Conservation (phyloP, 495 filamentous ascomycete species). For the Oidiodendron maius region DNA sequence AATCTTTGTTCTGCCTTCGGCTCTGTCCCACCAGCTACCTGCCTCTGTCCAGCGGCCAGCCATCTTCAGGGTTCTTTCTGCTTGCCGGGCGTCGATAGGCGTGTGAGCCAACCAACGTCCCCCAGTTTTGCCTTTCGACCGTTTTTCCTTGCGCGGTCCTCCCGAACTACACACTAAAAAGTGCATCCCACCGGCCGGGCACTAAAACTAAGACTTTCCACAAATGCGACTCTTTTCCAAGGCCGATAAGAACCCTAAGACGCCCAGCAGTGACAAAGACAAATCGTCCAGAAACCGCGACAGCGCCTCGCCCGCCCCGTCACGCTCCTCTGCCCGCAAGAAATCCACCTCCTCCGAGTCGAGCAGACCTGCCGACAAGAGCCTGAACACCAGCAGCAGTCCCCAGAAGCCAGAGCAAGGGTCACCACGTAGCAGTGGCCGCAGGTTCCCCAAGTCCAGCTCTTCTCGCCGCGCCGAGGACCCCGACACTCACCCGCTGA, state of each 20-base stretch:
- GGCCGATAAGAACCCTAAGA: slow-evolving; percentile 46
- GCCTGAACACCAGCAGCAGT: too few relatives aligned
- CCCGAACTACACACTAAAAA: too few relatives aligned
- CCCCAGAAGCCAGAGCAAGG: slow-evolving; percentile 13
- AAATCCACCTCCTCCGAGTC: slow-evolving; percentile 7
- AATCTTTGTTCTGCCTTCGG: too few relatives aligned
- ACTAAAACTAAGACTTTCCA: slow-evolving; percentile 4
- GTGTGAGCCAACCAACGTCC: slow-evolving; percentile 14
- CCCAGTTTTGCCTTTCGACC: too few relatives aligned
- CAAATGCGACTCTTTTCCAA: slow-evolving; percentile 52
- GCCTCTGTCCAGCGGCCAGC: too few relatives aligned
- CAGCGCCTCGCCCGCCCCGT: background rate
- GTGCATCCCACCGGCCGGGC: background rate
- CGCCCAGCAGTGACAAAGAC: slow-evolving; percentile 36
- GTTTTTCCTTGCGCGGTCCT: too few relatives aligned
- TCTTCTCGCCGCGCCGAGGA: slow-evolving; percentile 42
- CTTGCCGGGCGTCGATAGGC: too few relatives aligned
- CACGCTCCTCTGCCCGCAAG: slow-evolving; percentile 5
- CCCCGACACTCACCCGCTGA: slow-evolving; percentile 69
- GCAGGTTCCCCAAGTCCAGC: slow-evolving; percentile 13
- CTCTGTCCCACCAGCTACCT: too few relatives aligned
- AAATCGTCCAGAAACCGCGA: slow-evolving; percentile 3
- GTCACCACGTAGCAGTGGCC: slow-evolving; percentile 18
- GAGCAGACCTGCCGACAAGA: slow-evolving; percentile 15
- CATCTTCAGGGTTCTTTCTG: too few relatives aligned